A percentile compares a stretch with the other conserved stretches of the same genome.
Conservation (phyloP, 805 yeast species). For the Schwanniomyces vanrijiae region DNA sequence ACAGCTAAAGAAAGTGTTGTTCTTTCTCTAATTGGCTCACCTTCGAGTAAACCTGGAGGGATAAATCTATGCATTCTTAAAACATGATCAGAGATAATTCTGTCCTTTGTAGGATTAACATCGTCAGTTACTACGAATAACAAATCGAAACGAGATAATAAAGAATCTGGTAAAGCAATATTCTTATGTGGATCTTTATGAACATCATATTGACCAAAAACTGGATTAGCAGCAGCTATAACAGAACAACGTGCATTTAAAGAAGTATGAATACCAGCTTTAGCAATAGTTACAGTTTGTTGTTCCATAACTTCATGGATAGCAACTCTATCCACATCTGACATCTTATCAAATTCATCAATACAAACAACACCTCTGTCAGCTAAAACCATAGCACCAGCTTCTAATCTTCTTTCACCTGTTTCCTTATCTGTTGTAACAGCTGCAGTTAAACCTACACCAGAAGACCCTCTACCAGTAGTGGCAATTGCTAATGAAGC, state of each 20-base stretch:
- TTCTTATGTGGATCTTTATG: slow-evolving; percentile 95
- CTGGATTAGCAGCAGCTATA: slow-evolving; percentile 97
- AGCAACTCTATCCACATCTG: slow-evolving; percentile 94
- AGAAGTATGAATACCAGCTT: slow-evolving; percentile 97
- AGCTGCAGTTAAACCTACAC: slow-evolving; percentile 99
- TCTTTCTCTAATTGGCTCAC: slow-evolving; percentile 88
- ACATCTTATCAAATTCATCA: slow-evolving; percentile 98
- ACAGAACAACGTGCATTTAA: slow-evolving; percentile 96
- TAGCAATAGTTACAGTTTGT: slow-evolving; percentile 96
- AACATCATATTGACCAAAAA: slow-evolving; percentile 93
- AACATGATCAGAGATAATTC: slow-evolving; percentile 91
- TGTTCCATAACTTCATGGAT: slow-evolving; percentile 99
- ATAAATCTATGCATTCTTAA: slow-evolving; percentile 88
- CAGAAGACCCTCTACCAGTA: slow-evolving; percentile 99
- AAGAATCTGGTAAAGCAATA: slow-evolving; percentile 94
- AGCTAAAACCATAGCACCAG: slow-evolving; percentile 99
- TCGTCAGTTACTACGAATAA: slow-evolving; percentile 96
- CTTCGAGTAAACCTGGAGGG: slow-evolving; percentile 86
- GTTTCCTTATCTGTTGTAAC: slow-evolving; percentile 96
- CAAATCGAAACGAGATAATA: slow-evolving; percentile 94
- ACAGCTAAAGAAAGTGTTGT: slow-evolving; percentile 72
- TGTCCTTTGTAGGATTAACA: slow-evolving; percentile 78
- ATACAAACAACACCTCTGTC: slow-evolving; percentile 97
- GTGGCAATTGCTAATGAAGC: slow-evolving; percentile 96
- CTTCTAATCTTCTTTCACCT: slow-evolving; percentile 94